These are phyloP conservation scores for Willaertia magna DNA, from an alignment of 208 protist genomes.

Conservation along the genomic window DNA sequence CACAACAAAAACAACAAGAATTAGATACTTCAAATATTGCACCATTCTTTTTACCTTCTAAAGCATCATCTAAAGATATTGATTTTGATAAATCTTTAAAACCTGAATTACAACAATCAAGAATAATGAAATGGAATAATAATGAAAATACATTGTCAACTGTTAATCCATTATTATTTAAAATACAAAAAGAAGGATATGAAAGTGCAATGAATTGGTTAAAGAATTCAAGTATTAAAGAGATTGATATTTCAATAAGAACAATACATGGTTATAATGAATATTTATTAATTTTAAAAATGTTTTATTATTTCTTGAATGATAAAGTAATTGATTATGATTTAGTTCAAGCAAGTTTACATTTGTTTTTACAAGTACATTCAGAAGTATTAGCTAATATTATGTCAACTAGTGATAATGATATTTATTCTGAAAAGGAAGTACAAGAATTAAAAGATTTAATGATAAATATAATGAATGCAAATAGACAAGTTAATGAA, in stretches of 20 bases:
- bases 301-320: background rate
- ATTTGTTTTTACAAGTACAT: constrained; percentile 4
- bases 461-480: no score
- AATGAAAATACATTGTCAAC: background rate
- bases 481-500: background rate
- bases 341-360: background rate
- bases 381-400: background rate
- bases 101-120: background rate
- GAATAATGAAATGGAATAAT: background rate
- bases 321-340: background rate
- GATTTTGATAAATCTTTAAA: background rate
- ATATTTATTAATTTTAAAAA: background rate
- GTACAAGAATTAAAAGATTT: no score
- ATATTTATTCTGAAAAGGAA: background rate
- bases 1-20: background rate
- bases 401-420: background rate
- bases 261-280: background rate
- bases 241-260: background rate
- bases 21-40: background rate
- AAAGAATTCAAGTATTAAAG: background rate
- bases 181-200: background rate
- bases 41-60: background rate
- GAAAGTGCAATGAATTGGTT: background rate
- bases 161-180: no score
- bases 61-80: background rate